Conservation (phyloP, 2,329 filamentous ascomycete species). For the Whalleya microplaca region DNA sequence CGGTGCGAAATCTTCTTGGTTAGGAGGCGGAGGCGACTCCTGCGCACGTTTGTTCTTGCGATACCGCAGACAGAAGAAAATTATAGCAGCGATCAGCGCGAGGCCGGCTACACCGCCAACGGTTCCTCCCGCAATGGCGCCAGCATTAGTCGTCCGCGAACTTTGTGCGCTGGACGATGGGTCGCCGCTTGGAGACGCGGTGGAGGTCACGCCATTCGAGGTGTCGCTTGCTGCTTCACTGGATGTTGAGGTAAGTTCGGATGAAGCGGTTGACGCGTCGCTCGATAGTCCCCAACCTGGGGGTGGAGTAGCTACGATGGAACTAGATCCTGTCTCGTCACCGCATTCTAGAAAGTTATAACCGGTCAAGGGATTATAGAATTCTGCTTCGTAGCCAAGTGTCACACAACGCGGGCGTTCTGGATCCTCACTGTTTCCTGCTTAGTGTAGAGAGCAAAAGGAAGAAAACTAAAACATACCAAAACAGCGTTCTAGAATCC, state of each 20-base stretch:
- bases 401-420: slow-evolving; percentile 35
- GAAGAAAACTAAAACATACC: slow-evolving; percentile 23
- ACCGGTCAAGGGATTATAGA: slow-evolving; percentile 32
- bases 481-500: slow-evolving; percentile 29
- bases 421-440: slow-evolving; percentile 24
- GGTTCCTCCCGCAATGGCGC: slow-evolving; percentile 35
- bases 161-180: slow-evolving; percentile 17
- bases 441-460: slow-evolving; percentile 19
- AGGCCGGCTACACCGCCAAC: slow-evolving; percentile 33
- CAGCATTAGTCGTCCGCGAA: slow-evolving; percentile 21
- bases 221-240: slow-evolving; percentile 11
- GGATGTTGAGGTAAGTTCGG: slow-evolving; percentile 10
- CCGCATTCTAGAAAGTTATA: slow-evolving; percentile 35
- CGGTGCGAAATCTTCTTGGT: slow-evolving; percentile 21
- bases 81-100: slow-evolving; percentile 28
- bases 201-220: slow-evolving; percentile 23
- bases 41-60: slow-evolving; percentile 24
- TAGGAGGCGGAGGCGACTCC: slow-evolving; percentile 16
- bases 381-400: slow-evolving; percentile 33
- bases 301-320: slow-evolving; percentile 28
- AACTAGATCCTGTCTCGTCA: slow-evolving; percentile 23
- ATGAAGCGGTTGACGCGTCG: slow-evolving; percentile 6
- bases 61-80: slow-evolving; percentile 30
- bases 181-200: slow-evolving; percentile 16
- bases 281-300: slow-evolving; percentile 16